Percentiles rank a stretch among this genome's conserved stretches.
phyloP scores from a whole-genome alignment of 352 stramenopile species.

The Sclerospora graminicola region DNA sequence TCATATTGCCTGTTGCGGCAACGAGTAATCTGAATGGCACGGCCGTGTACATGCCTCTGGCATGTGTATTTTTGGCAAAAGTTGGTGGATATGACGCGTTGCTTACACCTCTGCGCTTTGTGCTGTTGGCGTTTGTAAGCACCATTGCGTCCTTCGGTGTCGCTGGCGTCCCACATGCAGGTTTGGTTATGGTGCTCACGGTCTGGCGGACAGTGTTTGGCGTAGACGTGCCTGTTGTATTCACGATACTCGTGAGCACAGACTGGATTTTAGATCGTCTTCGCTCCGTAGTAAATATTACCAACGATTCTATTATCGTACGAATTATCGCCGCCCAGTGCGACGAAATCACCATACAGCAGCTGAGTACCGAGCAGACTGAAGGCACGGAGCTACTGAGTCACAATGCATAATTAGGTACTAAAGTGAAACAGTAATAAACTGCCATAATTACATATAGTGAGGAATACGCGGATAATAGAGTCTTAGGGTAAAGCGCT shows the following conservation, averaged over 20 bases:
- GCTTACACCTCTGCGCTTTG: slow-evolving; percentile 44
- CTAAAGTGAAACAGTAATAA: too few relatives aligned
- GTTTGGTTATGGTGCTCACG: slow-evolving; percentile 71
- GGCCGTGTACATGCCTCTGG: slow-evolving; percentile 61
- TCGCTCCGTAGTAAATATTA: slow-evolving; percentile 68
- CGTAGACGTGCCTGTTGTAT: slow-evolving; percentile 40
- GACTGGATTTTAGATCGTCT: slow-evolving; percentile 72
- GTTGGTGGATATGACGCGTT: slow-evolving; percentile 38
- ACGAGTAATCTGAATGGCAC: slow-evolving; percentile 70
- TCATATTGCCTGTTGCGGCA: slow-evolving; percentile 55
- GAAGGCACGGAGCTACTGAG: slow-evolving; percentile 11
- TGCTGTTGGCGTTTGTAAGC: slow-evolving; percentile 55
- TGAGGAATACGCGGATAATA: neutral
- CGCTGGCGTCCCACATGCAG: slow-evolving; percentile 58
- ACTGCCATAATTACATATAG: too few relatives aligned
- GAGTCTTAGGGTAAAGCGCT: neutral
- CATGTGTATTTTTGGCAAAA: slow-evolving; percentile 67
- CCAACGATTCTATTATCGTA: slow-evolving; percentile 70
- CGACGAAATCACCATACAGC: slow-evolving; percentile 33
- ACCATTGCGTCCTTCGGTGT: slow-evolving; percentile 62
- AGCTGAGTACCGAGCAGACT: slow-evolving; percentile 23
- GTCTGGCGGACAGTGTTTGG: slow-evolving; percentile 66
- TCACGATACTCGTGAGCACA: slow-evolving; percentile 54
- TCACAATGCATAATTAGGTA: slow-evolving; percentile 8
- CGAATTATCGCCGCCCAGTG: slow-evolving; percentile 71